A percentile compares a stretch with the other conserved stretches of the same genome.
Conservation (phyloP, 164 flowering plant species). For the Dillenia turbinata region DNA sequence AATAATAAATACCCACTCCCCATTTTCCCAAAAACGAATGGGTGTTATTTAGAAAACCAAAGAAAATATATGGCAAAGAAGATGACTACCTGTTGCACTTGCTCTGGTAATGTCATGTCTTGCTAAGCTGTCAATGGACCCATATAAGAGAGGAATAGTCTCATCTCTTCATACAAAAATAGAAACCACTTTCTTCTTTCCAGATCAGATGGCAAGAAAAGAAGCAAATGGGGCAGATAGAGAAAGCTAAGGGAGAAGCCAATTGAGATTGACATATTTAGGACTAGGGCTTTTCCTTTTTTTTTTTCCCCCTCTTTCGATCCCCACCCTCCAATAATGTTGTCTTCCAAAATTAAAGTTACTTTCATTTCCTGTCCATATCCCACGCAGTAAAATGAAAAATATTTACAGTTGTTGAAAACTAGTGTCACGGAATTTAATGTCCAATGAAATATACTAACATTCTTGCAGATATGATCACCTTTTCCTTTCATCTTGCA, state of each 20-base stretch:
- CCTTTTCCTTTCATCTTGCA: not conserved
- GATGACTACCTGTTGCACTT: conserved; percentile 10
- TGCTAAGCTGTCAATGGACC: conserved; percentile 43
- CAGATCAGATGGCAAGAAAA: conserved; percentile 35
- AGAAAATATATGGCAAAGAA: conserved; percentile 15
- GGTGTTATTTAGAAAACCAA: conserved; percentile 4
- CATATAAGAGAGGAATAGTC: conserved; percentile 16
- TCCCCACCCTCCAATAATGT: conserved; percentile 38
- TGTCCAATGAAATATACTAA: conserved; percentile 2
- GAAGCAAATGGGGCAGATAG: conserved; percentile 22
- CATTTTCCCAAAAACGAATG: conserved; percentile 9
- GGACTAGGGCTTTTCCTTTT: conserved; percentile 4
- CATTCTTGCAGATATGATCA: not conserved
- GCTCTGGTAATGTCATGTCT: conserved; percentile 19
- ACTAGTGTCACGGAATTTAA: conserved; percentile 21
- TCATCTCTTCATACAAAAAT: conserved; percentile 17
- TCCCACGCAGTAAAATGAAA: conserved; percentile 12
- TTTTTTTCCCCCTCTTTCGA: conserved; percentile 24
- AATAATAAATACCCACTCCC: conserved; percentile 5
- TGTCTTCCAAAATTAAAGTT: conserved; percentile 31
- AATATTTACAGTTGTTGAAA: conserved; percentile 27
- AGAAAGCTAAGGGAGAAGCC: conserved; percentile 24
- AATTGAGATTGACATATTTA: conserved; percentile 20
- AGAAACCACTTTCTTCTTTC: conserved; percentile 24
- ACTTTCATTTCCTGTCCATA: conserved; percentile 23